A percentile compares a stretch with the other conserved stretches of the same genome.
These are phyloP conservation scores for Ceratopteris richardii DNA, from an alignment of 75 land plant genomes.

Conservation along the genomic window DNA sequence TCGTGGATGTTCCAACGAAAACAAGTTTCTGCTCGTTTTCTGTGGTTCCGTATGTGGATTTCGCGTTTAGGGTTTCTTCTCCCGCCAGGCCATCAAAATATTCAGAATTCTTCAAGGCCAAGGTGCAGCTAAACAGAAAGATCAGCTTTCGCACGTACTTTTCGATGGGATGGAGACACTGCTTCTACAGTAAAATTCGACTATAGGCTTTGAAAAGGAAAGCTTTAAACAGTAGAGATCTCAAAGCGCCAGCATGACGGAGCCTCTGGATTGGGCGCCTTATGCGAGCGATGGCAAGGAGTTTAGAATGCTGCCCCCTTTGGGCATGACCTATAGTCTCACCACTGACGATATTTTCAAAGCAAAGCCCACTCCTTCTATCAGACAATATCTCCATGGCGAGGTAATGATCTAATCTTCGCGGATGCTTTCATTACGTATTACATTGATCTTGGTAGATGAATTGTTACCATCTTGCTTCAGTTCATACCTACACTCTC, in stretches of 20 bases:
- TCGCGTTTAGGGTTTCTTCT: no score
- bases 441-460: no score
- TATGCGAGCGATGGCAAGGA: conserved; percentile 12
- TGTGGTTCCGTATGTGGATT: no score
- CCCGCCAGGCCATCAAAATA: no score
- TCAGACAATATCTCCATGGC: conserved; percentile 11
- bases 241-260: conserved; percentile 5
- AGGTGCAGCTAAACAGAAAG: background rate
- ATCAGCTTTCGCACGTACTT: background rate
- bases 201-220: no score
- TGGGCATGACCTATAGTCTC: conserved; percentile 12
- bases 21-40: no score
- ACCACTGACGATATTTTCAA: conserved; percentile 13
- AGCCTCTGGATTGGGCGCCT: conserved; percentile 16
- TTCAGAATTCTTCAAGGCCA: no score
- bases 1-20: no score
- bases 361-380: conserved; percentile 11
- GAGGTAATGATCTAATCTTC: conserved; percentile 10
- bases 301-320: conserved; percentile 2
- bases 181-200: no score
- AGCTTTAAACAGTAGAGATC: background rate
- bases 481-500: no score
- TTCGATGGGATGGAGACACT: background rate
- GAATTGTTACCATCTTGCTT: no score
- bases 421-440: background rate